Conservation (phyloP, 2,329 filamentous ascomycete species). For the Talaromyces sp. region DNA sequence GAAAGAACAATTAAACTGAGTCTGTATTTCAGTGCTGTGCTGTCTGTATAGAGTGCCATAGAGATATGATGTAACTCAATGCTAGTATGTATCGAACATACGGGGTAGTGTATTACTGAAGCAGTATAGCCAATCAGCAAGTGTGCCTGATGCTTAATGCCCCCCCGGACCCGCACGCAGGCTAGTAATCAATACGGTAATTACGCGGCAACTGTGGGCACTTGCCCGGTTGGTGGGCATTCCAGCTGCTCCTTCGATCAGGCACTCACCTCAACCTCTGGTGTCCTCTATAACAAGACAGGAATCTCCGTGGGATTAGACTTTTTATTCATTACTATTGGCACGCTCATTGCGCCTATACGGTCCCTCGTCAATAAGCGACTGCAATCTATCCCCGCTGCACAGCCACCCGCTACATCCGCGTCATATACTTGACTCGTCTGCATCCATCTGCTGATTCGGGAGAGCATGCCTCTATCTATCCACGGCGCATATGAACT, state of each 20-base stretch:
- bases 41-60: background rate
- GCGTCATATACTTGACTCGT: background rate
- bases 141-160: background rate
- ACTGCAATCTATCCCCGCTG: background rate
- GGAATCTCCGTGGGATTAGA: background rate
- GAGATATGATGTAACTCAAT: constrained; percentile 9
- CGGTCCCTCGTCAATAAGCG: background rate
- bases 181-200: constrained; percentile 13
- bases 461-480: constrained; percentile 13
- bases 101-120: background rate
- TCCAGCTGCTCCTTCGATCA: constrained; percentile 6
- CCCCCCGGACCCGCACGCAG: background rate
- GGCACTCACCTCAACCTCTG: background rate
- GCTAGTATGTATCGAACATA: background rate
- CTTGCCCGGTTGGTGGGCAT: constrained; percentile 11
- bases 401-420: constrained; percentile 13
- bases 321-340: background rate
- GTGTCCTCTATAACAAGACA: background rate
- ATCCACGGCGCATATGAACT: constrained; percentile 18
- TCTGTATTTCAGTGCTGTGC: background rate
- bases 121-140: background rate
- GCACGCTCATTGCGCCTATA: background rate
- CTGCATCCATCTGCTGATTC: background rate
- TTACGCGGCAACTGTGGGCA: constrained; percentile 11
- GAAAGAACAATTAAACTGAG: background rate